Base-by-base conservation (phyloP, 768 basidiomycete genomes). In the Porpolomopsis calyptriformis region DNA sequence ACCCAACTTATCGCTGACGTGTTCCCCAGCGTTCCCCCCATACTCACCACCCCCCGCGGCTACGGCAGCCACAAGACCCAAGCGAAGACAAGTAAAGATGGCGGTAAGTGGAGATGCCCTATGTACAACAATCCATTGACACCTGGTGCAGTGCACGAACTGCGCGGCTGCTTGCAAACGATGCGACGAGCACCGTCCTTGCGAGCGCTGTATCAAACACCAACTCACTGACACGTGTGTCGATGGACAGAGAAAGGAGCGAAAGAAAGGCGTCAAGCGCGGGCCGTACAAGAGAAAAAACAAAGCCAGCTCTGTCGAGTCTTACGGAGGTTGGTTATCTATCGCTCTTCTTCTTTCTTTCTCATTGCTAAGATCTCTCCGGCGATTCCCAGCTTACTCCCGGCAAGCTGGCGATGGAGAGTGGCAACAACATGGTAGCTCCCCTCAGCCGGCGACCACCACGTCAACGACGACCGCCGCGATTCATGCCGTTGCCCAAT, bases 181-280 rank as follows among this genome's bases (percentile, higher is more conserved):
- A 53, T 90, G 87, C 60, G 85, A 90, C 62, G 88, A 90, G 52
- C 74, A 71, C 53, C 80, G 92, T 36, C 92, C 92, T 20, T 96
- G 92, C 60, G 80, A 84, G 49, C 81, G 92, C 26, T 96, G 92
- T 54, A 70, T 82, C 57, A 92, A 91, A 64, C 93, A 93, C 61
- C 87, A 85, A 52, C 76, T 90, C 44, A 66, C 77, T 2, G 73
- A 73, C 8, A 73, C 80, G 45, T 96, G 92, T 62, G 68, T 84
- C 46, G 92, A 96, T 61, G 91, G 90, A 24, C 84, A 87, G 57
- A 76, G 92, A 58, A 96, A 94, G 66, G 91, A 94, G 63, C 74
- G 92, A 51, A 90, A 89, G 67, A 89, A 86, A 62, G 87, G 87
- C 45, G 74, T 89, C 61, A 90, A 90, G 65, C 73, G 87, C 51